Evolutionary conservation across 352 stramenopile species (phyloP), one percentile per base, ranked within the genome.

Genomic region (Globisporangium heterothallicum): DNA sequence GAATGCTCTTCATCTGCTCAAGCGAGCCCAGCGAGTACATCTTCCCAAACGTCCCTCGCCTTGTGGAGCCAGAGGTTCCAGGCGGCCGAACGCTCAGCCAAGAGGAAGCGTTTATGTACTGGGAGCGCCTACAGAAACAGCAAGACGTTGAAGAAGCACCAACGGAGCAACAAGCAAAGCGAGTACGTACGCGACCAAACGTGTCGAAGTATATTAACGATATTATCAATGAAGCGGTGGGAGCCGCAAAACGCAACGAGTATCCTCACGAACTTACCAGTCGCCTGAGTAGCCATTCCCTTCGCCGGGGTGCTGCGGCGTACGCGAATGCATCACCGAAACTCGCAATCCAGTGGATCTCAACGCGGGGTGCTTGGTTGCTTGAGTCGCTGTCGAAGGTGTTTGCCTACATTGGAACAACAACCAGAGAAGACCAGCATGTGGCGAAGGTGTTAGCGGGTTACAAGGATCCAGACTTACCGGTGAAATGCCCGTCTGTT

Each of bases 371-470:
- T 0, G 34, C 58, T 14, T 61, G 45, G 45, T 18, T 66, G 6
- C 34, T 62, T 2, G 58, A 58, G 4, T 66, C 49, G 0, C 47
- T 58, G 3, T 59, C 49, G 2, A 64, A 70, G 18, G 42, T 49
- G 0, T 64, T 66, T 29, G 62, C 49, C 13, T 64, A 66, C 46
- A 72, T 69, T 42, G 58, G 54, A 25, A 58, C 27, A 3, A 64
- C 46, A 5, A 55, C 48, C 34, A 30, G 35, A 1, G 63, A 63
- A 16, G 59, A 63, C 41, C 52, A 71, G 14, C 49, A 43, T 9
- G 56, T 68, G 3, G 59, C 16, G 0, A 65, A 68, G 35, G 53
- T 60, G 1, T 24, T 66, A 4, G 53, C 40, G 12, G 62, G 49
- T 0, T 66, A 66, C 29, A 1, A 35, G 13, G 24, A 47, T 5